A percentile compares a stretch with the other conserved stretches of the same genome.
These are phyloP conservation scores for Cryptosporidium muris DNA, from an alignment of 169 alveolate genomes.

Conservation along the genomic window DNA sequence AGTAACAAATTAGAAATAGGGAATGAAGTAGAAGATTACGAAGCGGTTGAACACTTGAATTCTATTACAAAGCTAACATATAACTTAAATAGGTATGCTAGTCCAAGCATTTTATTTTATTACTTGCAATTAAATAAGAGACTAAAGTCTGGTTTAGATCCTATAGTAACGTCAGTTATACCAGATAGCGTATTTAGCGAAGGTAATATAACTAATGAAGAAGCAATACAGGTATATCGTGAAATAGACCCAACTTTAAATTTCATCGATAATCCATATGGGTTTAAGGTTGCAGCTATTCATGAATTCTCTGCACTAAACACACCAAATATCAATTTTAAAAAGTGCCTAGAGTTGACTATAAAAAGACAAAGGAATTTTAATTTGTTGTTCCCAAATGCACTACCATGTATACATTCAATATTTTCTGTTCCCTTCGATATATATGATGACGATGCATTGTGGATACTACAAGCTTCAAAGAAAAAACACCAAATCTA, in stretches of 20 bases:
- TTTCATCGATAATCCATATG: constrained; percentile 56
- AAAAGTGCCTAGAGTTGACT: constrained; percentile 55
- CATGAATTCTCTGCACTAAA: constrained; percentile 68
- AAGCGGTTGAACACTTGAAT: constrained; percentile 27
- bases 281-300: constrained; percentile 62
- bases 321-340: constrained; percentile 59
- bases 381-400: constrained; percentile 64
- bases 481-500: constrained; percentile 17
- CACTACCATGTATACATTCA: constrained; percentile 68
- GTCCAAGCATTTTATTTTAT: constrained; percentile 69
- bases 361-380: constrained; percentile 62
- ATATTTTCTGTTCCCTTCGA: constrained; percentile 67
- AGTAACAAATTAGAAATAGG: too few relatives aligned
- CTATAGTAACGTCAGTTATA: constrained; percentile 57
- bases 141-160: constrained; percentile 39
- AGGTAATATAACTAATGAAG: constrained; percentile 38
- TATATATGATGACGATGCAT: constrained; percentile 63
- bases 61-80: constrained; percentile 29
- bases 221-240: constrained; percentile 55
- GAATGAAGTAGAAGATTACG: not conserved
- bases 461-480: constrained; percentile 45
- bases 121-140: constrained; percentile 62
- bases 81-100: constrained; percentile 67
- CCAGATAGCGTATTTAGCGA: constrained; percentile 47
- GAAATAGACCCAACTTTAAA: constrained; percentile 66